phyloP scores from a whole-genome alignment of 768 basidiomycete species.

The Suillus subluteus region DNA sequence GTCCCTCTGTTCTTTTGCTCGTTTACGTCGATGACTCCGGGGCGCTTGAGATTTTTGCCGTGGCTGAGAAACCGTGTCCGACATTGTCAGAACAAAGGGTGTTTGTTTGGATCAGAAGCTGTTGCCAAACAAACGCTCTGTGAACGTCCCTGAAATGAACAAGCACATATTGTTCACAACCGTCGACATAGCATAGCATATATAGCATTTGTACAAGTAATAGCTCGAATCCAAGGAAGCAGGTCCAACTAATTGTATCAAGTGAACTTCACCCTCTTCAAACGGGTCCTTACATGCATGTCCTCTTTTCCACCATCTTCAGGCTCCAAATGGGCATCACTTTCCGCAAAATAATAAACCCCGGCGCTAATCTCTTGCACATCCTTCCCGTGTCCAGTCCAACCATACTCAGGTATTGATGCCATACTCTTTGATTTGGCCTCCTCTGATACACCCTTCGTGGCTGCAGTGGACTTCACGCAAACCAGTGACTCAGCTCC shows the following conservation, averaged over 20 bases:
- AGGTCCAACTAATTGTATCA: not conserved
- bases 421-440: not conserved
- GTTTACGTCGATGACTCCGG: slow-evolving; percentile 6
- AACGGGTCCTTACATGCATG: slow-evolving; percentile 8
- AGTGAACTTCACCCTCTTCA: slow-evolving; percentile 15
- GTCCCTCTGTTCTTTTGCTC: slow-evolving; percentile 8
- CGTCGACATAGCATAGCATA: not conserved
- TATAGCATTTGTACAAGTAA: not conserved
- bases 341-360: slow-evolving; percentile 19
- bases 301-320: not conserved
- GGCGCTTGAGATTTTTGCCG: slow-evolving; percentile 10
- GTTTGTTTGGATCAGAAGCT: slow-evolving; percentile 33
- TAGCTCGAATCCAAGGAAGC: not conserved
- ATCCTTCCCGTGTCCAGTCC: slow-evolving; percentile 21
- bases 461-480: slow-evolving; percentile 16
- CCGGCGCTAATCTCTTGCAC: slow-evolving; percentile 13
- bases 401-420: not conserved
- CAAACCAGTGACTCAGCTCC: slow-evolving; percentile 11
- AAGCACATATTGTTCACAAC: not conserved
- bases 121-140: slow-evolving; percentile 25
- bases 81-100: slow-evolving; percentile 9
- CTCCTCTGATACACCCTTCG: not conserved
- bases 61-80: not conserved
- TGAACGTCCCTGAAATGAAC: not conserved
- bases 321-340: not conserved